phyloP scores from a whole-genome alignment of 202 grass and related monocot species.

The Setaria viridis region DNA sequence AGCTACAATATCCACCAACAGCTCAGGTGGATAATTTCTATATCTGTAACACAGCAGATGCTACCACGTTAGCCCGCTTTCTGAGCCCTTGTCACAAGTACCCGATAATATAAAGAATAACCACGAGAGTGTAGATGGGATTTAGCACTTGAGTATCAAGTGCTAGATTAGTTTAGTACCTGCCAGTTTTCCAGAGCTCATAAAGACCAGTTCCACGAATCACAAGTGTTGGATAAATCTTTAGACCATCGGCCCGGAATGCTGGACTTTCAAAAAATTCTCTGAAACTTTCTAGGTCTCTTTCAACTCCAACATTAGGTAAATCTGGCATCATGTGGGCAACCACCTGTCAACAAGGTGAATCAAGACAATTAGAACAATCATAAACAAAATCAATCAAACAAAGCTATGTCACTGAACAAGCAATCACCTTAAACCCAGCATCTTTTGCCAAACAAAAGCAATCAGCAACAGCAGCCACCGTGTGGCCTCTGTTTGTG shows the following conservation, averaged over 20 bases:
- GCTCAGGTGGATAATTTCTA: constrained; percentile 93
- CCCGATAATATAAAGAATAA: constrained; percentile 16
- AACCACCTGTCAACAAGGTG: constrained; percentile 71
- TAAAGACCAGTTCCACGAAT: constrained; percentile 99
- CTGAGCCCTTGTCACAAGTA: background rate
- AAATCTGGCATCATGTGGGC: constrained; percentile 99
- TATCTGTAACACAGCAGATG: constrained; percentile 67
- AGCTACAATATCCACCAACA: constrained; percentile 87
- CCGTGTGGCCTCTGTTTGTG: constrained; percentile 95
- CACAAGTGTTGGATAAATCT: constrained; percentile 98
- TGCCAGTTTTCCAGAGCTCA: constrained; percentile 99
- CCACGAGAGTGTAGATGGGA: background rate
- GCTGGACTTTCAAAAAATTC: constrained; percentile 95
- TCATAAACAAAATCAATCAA: constrained; percentile 15
- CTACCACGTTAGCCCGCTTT: constrained; percentile 9
- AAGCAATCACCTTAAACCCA: constrained; percentile 88
- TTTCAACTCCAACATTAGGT: constrained; percentile 96
- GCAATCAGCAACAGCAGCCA: constrained; percentile 95
- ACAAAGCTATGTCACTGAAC: background rate
- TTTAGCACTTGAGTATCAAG: constrained; percentile 4
- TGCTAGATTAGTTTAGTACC: constrained; percentile 54
- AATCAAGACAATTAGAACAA: constrained; percentile 20
- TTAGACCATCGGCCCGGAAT: constrained; percentile 95
- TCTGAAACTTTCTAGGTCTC: constrained; percentile 93
- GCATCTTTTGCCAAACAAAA: constrained; percentile 99